Conservation (phyloP, 1,284 basidiomycete species). For the Puccinia horiana region DNA sequence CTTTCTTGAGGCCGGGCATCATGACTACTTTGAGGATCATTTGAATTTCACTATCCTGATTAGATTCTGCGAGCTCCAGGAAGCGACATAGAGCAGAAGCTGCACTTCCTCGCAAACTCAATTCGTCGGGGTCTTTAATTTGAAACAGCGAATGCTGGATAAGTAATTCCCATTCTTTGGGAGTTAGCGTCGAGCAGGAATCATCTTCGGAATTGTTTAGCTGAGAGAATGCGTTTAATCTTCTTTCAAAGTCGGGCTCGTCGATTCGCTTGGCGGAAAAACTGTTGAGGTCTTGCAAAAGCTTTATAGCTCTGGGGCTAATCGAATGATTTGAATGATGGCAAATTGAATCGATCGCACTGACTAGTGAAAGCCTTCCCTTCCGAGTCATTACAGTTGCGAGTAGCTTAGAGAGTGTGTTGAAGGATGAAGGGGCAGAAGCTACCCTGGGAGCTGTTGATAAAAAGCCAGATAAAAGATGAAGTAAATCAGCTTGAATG, state of each 20-base stretch:
- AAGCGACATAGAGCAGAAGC: constrained; percentile 76
- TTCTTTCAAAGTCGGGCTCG: constrained; percentile 88
- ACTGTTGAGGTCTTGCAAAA: constrained; percentile 77
- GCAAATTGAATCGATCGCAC: constrained; percentile 67
- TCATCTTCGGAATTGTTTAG: constrained; percentile 67
- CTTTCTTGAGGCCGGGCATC: constrained; percentile 78
- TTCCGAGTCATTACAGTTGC: constrained; percentile 71
- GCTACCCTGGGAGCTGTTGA: constrained; percentile 59
- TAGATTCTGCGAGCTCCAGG: constrained; percentile 65
- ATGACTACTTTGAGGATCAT: constrained; percentile 67
- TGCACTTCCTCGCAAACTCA: constrained; percentile 82
- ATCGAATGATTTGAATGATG: constrained; percentile 65
- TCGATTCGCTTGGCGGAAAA: constrained; percentile 80
- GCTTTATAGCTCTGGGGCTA: constrained; percentile 61
- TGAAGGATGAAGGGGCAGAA: constrained; percentile 66
- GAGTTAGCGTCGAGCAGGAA: constrained; percentile 63
- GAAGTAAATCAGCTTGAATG: constrained; percentile 80
- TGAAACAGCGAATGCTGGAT: constrained; percentile 81
- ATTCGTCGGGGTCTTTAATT: constrained; percentile 84
- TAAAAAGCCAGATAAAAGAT: constrained; percentile 73
- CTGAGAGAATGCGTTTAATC: constrained; percentile 73
- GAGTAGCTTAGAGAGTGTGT: constrained; percentile 73
- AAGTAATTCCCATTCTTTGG: constrained; percentile 76
- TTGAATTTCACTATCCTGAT: constrained; percentile 52
- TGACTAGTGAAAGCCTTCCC: constrained; percentile 70